These are phyloP conservation scores for Mycena citricolor DNA, from an alignment of 1,284 basidiomycete genomes.

Conservation along the genomic window DNA sequence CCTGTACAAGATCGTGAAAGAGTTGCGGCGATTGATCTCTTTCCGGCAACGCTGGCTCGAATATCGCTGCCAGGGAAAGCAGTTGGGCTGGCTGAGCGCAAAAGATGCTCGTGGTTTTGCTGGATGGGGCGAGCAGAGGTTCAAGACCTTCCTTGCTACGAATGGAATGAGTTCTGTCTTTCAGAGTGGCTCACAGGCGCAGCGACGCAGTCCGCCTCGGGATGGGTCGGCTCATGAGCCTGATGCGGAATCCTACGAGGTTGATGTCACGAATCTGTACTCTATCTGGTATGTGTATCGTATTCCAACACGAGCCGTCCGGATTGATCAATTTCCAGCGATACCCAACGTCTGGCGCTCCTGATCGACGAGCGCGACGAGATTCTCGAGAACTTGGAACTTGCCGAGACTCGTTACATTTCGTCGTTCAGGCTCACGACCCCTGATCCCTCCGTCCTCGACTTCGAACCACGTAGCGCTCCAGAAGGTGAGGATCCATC, in stretches of 20 bases:
- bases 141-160: conserved; percentile 69
- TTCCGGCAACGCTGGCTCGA: conserved; percentile 62
- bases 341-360: conserved; percentile 61
- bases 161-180: conserved; percentile 60
- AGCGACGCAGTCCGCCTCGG: conserved; percentile 23
- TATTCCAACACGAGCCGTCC: too few relatives aligned
- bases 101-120: conserved; percentile 57
- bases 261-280: conserved; percentile 72
- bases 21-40: conserved; percentile 56
- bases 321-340: too few relatives aligned
- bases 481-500: conserved; percentile 32
- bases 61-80: conserved; percentile 62
- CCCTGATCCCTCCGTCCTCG: conserved; percentile 64
- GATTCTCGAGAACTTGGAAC: conserved; percentile 74
- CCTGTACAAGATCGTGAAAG: conserved; percentile 61
- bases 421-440: conserved; percentile 70
- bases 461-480: conserved; percentile 43
- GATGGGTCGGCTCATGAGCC: conserved; percentile 41
- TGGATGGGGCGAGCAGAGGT: conserved; percentile 69
- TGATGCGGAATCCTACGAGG: conserved; percentile 49
- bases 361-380: conserved; percentile 72
- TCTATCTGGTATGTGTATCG: conserved; percentile 59
- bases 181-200: conserved; percentile 26
- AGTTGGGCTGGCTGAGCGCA: conserved; percentile 73
- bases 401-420: conserved; percentile 77